These are phyloP conservation scores for Cinnamomum micranthum DNA, from an alignment of 164 flowering plant genomes.

Conservation along the genomic window DNA sequence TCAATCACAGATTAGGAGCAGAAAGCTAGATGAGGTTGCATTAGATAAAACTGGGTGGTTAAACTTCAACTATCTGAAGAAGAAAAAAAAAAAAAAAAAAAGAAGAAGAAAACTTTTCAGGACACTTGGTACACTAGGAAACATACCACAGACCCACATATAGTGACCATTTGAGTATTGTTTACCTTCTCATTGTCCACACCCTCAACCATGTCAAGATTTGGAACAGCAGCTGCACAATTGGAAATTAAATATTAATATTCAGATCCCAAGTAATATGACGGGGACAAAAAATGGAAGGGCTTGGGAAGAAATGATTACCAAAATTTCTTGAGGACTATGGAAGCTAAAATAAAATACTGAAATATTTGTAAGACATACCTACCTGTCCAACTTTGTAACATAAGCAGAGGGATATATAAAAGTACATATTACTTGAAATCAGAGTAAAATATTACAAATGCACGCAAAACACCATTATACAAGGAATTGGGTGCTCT, in stretches of 20 bases:
- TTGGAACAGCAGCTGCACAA: slow-evolving; percentile 79
- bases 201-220: slow-evolving; percentile 75
- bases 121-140: neutral
- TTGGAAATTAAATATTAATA: neutral
- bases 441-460: no score
- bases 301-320: no score
- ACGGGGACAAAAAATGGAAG: neutral
- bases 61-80: no score
- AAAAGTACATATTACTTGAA: no score
- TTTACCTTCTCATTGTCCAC: slow-evolving; percentile 88
- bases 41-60: neutral
- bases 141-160: neutral
- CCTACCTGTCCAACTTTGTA: no score
- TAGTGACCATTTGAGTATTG: neutral
- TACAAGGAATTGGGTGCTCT: no score
- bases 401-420: no score
- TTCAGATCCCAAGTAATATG: neutral
- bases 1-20: neutral
- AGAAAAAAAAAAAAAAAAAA: no score
- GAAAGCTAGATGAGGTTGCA: neutral
- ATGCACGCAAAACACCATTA: no score
- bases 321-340: neutral
- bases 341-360: no score
- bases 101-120: neutral
- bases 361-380: no score